Conservation (phyloP, 352 stramenopile species). For the Phytophthora hibernalis region DNA sequence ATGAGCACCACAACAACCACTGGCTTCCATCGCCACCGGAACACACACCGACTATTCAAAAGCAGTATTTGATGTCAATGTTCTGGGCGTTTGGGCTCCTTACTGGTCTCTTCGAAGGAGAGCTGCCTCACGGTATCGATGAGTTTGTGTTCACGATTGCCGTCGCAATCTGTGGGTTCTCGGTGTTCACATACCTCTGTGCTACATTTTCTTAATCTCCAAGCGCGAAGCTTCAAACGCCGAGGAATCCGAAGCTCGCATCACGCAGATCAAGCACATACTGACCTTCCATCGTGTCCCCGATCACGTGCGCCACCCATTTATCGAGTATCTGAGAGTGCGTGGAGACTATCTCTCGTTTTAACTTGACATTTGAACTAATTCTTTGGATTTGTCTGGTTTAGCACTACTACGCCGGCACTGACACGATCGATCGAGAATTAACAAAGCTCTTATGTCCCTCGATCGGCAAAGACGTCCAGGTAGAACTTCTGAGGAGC, state of each 20-base stretch:
- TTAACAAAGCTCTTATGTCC: slow-evolving; percentile 71
- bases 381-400: neutral
- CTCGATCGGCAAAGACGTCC: slow-evolving; percentile 76
- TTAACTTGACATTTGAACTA: neutral
- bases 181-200: slow-evolving; percentile 66
- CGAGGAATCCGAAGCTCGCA: slow-evolving; percentile 52
- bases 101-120: slow-evolving; percentile 57
- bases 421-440: slow-evolving; percentile 69
- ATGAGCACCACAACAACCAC: slow-evolving; percentile 39
- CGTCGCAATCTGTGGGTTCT: slow-evolving; percentile 59
- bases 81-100: slow-evolving; percentile 68
- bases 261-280: slow-evolving; percentile 69
- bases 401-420: slow-evolving; percentile 66
- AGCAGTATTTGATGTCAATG: slow-evolving; percentile 54
- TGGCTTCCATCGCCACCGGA: slow-evolving; percentile 40
- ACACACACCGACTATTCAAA: slow-evolving; percentile 10
- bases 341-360: slow-evolving; percentile 1
- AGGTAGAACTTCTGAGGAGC: slow-evolving; percentile 71
- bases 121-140: slow-evolving; percentile 43
- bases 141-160: slow-evolving; percentile 68
- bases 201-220: slow-evolving; percentile 74
- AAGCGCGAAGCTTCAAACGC: slow-evolving; percentile 62
- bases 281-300: slow-evolving; percentile 60
- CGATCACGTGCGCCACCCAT: slow-evolving; percentile 40
- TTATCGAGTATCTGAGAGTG: slow-evolving; percentile 58